Base-by-base conservation (phyloP, 768 basidiomycete genomes). In the Strobilomyces confusus region DNA sequence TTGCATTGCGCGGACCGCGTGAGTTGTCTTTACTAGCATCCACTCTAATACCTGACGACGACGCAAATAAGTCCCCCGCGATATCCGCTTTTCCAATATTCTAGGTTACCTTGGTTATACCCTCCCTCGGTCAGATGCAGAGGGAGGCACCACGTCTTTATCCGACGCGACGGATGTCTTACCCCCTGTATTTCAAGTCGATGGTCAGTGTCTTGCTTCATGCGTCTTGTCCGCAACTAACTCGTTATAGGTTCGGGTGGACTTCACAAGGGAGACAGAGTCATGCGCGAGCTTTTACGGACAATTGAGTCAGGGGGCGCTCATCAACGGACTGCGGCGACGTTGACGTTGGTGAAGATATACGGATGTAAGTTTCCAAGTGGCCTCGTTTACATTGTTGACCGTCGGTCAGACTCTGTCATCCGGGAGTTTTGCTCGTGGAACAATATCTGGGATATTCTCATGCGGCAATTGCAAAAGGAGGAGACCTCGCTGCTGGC, bases 291-390 rank as follows among this genome's bases (percentile, higher is more conserved):
- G 29, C 29, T 30, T 30, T 5, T 30, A 11, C 29, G 29, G 29
- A 30, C 29, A 5, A 30, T 30, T 11, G 29, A 30, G 29, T 30
- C 29, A 11, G 11, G 29, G 29, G 11, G 11, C 11, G 29, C 29
- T 30, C 29, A 30, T 5, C 33, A 2, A 33, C 33, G 33, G 2
- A 58, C 25, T 2, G 22, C 6, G 2, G 49, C 52, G 17, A 59
- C 58, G 7, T 45, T 59, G 38, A 40, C 46, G 6, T 20, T 59
- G 26, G n/a, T 58, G 17, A 59, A 59, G 13, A 14, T 59, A 9
- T 58, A 49, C 13, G 13, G 33, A 33, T 15, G 33, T 33, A 15
- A 33, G 33, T 15, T 33, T 11, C 29, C 29, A 11, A 30, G 11
- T 11, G 11, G 29, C 11, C 29, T 33, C 32, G 11, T 4, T 12